Percentiles rank a stretch among this genome's conserved stretches.
Conservation (phyloP, 2,329 filamentous ascomycete genomes). For the Ramularia collo-cygni region DNA sequence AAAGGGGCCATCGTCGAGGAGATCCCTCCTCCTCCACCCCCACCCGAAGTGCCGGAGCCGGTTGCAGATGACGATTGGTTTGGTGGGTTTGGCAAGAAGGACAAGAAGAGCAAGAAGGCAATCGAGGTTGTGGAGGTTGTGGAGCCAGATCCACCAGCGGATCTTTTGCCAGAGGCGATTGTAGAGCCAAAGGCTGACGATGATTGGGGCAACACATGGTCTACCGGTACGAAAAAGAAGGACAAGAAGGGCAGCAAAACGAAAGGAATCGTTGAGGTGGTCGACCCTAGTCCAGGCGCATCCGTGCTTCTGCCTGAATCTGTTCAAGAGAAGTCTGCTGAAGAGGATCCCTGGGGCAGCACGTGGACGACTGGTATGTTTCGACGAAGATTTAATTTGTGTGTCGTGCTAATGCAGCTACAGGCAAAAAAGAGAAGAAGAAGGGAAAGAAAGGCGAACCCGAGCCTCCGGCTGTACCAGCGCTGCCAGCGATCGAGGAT, state of each 20-base stretch:
- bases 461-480: slow-evolving; percentile 26
- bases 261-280: slow-evolving; percentile 35
- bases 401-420: slow-evolving; percentile 18
- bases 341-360: slow-evolving; percentile 28
- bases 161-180: slow-evolving; percentile 37
- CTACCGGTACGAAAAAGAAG: slow-evolving; percentile 51
- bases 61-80: slow-evolving; percentile 46
- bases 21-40: slow-evolving; percentile 18
- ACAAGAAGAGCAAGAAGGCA: slow-evolving; percentile 39
- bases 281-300: slow-evolving; percentile 25
- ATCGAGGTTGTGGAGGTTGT: slow-evolving; percentile 11
- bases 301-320: slow-evolving; percentile 39
- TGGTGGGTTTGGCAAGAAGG: slow-evolving; percentile 47
- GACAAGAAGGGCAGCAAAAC: slow-evolving; percentile 40
- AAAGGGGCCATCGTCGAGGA: slow-evolving; percentile 21
- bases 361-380: slow-evolving; percentile 18
- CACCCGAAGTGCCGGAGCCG: slow-evolving; percentile 19
- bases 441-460: slow-evolving; percentile 40
- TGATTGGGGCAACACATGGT: slow-evolving; percentile 49
- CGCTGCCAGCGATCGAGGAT: slow-evolving; percentile 38
- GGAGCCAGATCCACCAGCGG: slow-evolving; percentile 19
- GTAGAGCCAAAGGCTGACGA: slow-evolving; percentile 46
- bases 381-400: slow-evolving; percentile 2
- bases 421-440: slow-evolving; percentile 49
- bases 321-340: slow-evolving; percentile 30